Evolutionary conservation across 169 alveolate genomes (phyloP), one percentile per base, ranked within the genome.

Genomic region (Eimeria necatrix): DNA sequence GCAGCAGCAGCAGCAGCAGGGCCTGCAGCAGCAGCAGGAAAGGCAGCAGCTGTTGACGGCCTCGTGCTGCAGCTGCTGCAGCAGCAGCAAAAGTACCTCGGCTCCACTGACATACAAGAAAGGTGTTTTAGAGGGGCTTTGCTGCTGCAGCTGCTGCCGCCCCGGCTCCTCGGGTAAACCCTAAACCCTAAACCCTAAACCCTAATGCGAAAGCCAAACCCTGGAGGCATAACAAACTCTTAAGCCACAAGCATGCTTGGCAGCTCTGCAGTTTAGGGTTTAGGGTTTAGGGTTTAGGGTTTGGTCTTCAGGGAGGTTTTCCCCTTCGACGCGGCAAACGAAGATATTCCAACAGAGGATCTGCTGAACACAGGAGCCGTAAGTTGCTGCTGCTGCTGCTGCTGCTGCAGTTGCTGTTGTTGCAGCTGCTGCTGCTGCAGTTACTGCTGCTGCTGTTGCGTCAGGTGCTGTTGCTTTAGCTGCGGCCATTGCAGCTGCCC

Each of bases 311-410:
- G 93, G 78, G 83, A 85, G 32, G 52, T 85, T 26, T 85, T 85
- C 51, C 93, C 93, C 22, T 85, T 85, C 64, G 93, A 85, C 64
- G 93, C 93, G 26, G 71, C 93, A 20, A 85, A 71, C 32, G 93
- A 85, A 85, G 93, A 85, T n/a, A 60, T 85, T 12, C 93, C 84
- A n/a, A 6, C 84, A 9, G 84, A 73, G 9, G 84, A 12, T 4
- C 84, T 73, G 10, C 53, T 73, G 18, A 73, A 32, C 84, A 73
- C 53, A 9, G 84, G 84, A 32, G 56, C 49, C 52, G 84, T 73
- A 9, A 8, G 84, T 51, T 73, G 53, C 84, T 73, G 84, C 84
- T 73, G 83, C 83, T 71, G 83, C 83, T 71, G 83, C 83, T 71
- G 53, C 53, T 26, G 53, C 53, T 1, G 12, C 53, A 7, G 49